Base-by-base conservation (phyloP, 441 rosid genomes). In the Erodium trifolium region DNA sequence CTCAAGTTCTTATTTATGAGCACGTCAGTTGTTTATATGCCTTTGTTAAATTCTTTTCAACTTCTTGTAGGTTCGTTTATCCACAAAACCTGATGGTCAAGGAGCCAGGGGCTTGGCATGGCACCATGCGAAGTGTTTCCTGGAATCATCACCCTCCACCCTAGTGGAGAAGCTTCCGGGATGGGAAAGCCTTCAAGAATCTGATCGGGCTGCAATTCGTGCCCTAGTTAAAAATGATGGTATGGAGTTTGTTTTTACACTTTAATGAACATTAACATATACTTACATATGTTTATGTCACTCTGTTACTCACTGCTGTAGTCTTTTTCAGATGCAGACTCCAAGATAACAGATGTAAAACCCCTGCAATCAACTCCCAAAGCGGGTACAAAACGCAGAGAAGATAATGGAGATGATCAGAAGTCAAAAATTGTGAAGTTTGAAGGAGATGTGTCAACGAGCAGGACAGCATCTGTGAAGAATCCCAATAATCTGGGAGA, bases 71-170 rank as follows among this genome's bases (percentile, higher is more conserved):
- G 89, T 88, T 62, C 93, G 99, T 55, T 71, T 92, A 77, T 92
- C 86, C 49, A 77, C 87, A 41, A 92, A 90, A 78, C 85, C 90
- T 72, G 85, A 83, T 69, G 94, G 90, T 51, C 87, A 85, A 49
- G 89, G 91, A 71, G 78, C 85, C 75, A 94, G 65, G 82, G 92
- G 89, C 71, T 62, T 90, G 75, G 79, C 85, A 23, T 92, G 98
- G 98, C 86, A 92, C 70, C 97, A 90, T 74, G 92, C 89, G 29
- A 82, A 77, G 67, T 94, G 98, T 79, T 87, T 87, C 78, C 71
- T 86, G 72, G 84, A 83, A 11, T 77, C 74, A 77, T 67, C 80
- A 68, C 81, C 90, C 19, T 84, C 89, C 72, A 71, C 80, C 68
- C 78, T 82, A 73, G 80, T 84, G 73, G 86, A 87, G 66, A 88